A percentile compares a stretch with the other conserved stretches of the same genome.
phyloP scores from a whole-genome alignment of 2,329 filamentous ascomycete species.

The Xylogone sp. region DNA sequence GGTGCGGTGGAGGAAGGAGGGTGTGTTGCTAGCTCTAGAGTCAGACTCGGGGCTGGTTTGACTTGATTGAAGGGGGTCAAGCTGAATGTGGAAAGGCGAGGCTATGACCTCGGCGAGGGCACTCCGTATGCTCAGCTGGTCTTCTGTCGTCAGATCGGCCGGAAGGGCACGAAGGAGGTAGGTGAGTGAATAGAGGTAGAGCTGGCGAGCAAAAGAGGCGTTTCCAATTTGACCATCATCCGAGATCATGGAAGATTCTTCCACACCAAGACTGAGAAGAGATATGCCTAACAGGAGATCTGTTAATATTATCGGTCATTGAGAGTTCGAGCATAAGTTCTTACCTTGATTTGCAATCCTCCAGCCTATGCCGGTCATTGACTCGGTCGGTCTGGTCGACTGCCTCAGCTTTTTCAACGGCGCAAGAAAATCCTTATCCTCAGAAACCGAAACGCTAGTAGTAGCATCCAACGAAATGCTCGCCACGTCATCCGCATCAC shows the following conservation, averaged over 20 bases:
- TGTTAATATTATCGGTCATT: neutral
- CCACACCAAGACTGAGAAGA: slow-evolving; percentile 39
- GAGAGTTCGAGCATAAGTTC: neutral
- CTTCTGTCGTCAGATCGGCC: slow-evolving; percentile 49
- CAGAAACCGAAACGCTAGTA: neutral
- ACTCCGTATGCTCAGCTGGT: slow-evolving; percentile 46
- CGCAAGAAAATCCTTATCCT: slow-evolving; percentile 15
- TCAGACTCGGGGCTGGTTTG: neutral
- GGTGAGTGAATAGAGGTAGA: no score
- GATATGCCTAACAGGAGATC: slow-evolving; percentile 36
- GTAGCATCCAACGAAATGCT: slow-evolving; percentile 12
- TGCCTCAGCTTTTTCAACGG: neutral
- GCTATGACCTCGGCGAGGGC: slow-evolving; percentile 40
- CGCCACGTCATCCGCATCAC: slow-evolving; percentile 6
- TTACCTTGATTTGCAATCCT: slow-evolving; percentile 47
- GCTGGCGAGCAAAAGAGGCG: slow-evolving; percentile 53
- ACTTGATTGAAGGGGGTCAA: neutral
- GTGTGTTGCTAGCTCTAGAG: slow-evolving; percentile 20
- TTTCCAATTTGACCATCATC: slow-evolving; percentile 24
- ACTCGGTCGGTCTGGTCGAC: slow-evolving; percentile 13
- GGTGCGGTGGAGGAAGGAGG: slow-evolving; percentile 54
- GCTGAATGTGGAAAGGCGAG: slow-evolving; percentile 13
- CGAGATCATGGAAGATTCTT: slow-evolving; percentile 36
- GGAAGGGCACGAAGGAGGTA: slow-evolving; percentile 62
- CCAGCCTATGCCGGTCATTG: slow-evolving; percentile 41